Percentiles rank a stretch among this genome's conserved stretches.
Conservation (phyloP, 352 stramenopile species). For the Phytophthora meadii region DNA sequence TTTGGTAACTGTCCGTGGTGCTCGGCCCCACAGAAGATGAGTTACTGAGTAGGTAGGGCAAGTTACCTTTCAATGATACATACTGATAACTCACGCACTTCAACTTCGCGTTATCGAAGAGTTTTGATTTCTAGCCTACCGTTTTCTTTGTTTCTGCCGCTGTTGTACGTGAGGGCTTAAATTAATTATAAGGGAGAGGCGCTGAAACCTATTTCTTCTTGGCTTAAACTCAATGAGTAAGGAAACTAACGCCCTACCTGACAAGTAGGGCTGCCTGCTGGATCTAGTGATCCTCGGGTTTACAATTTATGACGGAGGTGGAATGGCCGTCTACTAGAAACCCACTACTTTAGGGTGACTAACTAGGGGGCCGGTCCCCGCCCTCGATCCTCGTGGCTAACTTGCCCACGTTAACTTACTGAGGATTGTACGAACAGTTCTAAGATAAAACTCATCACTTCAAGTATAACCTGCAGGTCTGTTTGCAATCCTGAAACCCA, state of each 20-base stretch:
- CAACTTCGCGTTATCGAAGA: constrained; percentile 13
- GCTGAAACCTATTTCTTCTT: background rate
- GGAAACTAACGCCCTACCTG: constrained; percentile 91
- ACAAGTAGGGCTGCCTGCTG: constrained; percentile 76
- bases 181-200: background rate
- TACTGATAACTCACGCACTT: constrained; percentile 23
- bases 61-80: too few relatives aligned
- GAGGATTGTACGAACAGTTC: too few relatives aligned
- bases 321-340: constrained; percentile 64
- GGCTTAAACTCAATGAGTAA: constrained; percentile 95
- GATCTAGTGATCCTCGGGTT: constrained; percentile 59
- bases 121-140: background rate
- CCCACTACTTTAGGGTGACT: constrained; percentile 57
- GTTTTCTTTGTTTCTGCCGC: background rate
- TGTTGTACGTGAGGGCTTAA: constrained; percentile 17
- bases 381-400: constrained; percentile 5
- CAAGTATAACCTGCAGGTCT: too few relatives aligned
- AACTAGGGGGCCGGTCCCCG: constrained; percentile 59
- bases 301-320: constrained; percentile 82
- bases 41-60: constrained; percentile 50
- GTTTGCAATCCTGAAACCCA: too few relatives aligned
- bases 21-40: constrained; percentile 85
- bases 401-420: too few relatives aligned
- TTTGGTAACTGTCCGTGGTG: constrained; percentile 87
- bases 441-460: too few relatives aligned